Conservation (phyloP, 108 stramenopile genomes). For the Pseudonitzschia delicatissima region DNA sequence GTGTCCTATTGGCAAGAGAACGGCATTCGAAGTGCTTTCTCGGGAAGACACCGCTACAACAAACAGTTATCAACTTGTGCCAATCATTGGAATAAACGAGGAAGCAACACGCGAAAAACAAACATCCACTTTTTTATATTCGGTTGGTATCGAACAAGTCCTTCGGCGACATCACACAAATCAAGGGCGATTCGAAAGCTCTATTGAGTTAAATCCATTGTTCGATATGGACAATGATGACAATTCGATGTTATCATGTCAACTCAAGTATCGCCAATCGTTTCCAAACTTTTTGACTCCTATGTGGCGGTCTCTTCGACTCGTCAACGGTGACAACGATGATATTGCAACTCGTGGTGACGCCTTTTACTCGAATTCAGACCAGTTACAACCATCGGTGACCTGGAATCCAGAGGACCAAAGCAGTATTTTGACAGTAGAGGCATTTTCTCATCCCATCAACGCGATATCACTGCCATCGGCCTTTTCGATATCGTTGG, state of each 20-base stretch:
- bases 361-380: background rate
- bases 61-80: background rate
- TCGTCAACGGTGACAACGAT: background rate
- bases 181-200: constrained; percentile 31
- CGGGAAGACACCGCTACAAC: background rate
- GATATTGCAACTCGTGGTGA: too few species aligned
- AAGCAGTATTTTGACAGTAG: constrained; percentile 14
- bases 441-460: background rate
- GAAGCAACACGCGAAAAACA: background rate
- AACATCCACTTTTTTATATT: background rate
- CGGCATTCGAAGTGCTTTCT: background rate
- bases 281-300: constrained; percentile 24
- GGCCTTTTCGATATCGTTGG: constrained; percentile 48
- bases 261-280: constrained; percentile 20
- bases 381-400: constrained; percentile 4
- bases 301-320: constrained; percentile 22
- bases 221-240: background rate
- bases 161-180: constrained; percentile 22
- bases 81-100: background rate
- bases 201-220: constrained; percentile 6
- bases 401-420: constrained; percentile 17
- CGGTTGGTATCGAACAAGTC: constrained; percentile 17
- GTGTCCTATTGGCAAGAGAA: constrained; percentile 1
- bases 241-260: constrained; percentile 2
- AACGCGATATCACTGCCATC: constrained; percentile 23